Evolutionary conservation across 2,329 filamentous ascomycete species (phyloP).

Genomic region (Daldinia sp.): DNA sequence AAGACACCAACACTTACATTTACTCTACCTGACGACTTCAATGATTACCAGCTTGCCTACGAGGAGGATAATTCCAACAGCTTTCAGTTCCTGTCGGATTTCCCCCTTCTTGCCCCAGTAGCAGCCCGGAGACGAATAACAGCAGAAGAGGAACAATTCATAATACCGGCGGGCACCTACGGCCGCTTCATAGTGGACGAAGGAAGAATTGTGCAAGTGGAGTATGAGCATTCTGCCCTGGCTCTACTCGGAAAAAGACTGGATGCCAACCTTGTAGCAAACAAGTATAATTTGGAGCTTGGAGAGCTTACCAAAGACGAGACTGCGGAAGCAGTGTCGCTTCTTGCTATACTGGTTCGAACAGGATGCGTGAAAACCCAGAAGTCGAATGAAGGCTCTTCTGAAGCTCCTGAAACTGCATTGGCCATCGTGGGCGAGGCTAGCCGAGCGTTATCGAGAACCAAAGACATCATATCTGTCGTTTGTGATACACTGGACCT

Average conservation of each 20-base stretch:
- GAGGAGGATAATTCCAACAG: constrained; percentile 89
- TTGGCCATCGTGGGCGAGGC: constrained; percentile 69
- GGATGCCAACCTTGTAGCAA: constrained; percentile 73
- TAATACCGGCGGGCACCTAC: constrained; percentile 73
- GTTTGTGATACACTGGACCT: constrained; percentile 88
- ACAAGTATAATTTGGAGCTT: constrained; percentile 65
- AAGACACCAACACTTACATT: constrained; percentile 82
- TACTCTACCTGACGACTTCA: constrained; percentile 77
- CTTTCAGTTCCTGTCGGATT: constrained; percentile 73
- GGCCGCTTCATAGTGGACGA: constrained; percentile 82
- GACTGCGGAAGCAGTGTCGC: constrained; percentile 77
- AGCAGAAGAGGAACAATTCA: constrained; percentile 65
- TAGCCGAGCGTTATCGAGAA: constrained; percentile 66
- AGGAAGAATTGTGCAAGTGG: constrained; percentile 79
- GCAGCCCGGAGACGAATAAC: constrained; percentile 60
- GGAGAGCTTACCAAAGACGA: constrained; percentile 69
- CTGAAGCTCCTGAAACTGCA: constrained; percentile 50
- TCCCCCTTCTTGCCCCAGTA: constrained; percentile 71
- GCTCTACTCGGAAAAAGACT: constrained; percentile 82
- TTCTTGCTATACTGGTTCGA: constrained; percentile 78
- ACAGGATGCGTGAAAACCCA: constrained; percentile 59
- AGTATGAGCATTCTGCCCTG: constrained; percentile 83
- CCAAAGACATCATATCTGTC: constrained; percentile 81
- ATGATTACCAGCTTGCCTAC: constrained; percentile 79
- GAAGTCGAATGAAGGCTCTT: constrained; percentile 35